Percentiles rank a stretch among this genome's conserved stretches.
Conservation (phyloP, 306 rosid genomes). For the Cucumis cinereus region DNA sequence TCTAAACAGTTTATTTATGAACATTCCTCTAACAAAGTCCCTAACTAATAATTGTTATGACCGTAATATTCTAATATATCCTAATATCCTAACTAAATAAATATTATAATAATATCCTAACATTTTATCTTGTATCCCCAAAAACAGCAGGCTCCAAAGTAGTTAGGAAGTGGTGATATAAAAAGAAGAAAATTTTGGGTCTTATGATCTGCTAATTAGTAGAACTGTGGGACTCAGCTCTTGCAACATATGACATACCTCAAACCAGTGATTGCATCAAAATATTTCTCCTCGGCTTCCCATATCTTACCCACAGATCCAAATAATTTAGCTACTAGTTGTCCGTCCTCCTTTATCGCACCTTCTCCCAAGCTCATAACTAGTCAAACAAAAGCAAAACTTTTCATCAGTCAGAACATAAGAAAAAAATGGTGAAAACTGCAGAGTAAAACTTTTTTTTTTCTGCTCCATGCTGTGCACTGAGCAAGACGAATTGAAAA, state of each 20-base stretch:
- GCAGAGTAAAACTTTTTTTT: not conserved
- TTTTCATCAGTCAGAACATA: not conserved
- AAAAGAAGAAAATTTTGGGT: not conserved
- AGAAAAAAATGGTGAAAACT: not conserved
- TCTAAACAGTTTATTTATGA: not conserved
- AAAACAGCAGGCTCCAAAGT: not conserved
- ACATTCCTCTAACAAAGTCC: not conserved
- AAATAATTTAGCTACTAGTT: constrained; percentile 54
- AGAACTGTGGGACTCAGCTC: not conserved
- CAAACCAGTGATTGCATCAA: constrained; percentile 88
- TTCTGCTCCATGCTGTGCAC: not conserved
- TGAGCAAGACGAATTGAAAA: not conserved
- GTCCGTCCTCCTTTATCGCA: constrained; percentile 74
- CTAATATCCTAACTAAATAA: not conserved
- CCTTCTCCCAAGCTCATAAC: constrained; percentile 81
- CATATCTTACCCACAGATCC: constrained; percentile 82
- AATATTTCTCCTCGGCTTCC: constrained; percentile 76
- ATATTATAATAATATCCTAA: not conserved
- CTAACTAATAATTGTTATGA: not conserved
- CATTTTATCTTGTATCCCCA: not conserved
- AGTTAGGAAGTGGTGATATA: not conserved
- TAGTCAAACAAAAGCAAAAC: constrained; percentile 19
- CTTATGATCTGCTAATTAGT: not conserved
- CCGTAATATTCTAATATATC: not conserved
- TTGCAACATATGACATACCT: constrained; percentile 35